phyloP scores from a whole-genome alignment of 2,329 filamentous ascomycete species.

The Aaosphaeria arxii region DNA sequence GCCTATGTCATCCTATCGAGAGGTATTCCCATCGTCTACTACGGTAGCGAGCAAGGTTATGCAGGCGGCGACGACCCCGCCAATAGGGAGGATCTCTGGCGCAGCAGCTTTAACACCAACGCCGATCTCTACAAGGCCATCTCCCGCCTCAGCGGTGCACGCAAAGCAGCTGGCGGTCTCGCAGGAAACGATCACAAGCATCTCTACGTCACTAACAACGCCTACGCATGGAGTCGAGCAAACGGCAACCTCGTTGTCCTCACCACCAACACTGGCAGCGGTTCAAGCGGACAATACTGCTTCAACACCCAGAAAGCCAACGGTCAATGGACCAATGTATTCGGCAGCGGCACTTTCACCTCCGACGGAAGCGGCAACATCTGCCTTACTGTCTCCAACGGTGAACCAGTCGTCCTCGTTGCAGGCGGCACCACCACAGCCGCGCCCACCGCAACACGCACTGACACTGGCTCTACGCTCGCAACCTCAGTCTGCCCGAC shows the following conservation, averaged over 20 bases:
- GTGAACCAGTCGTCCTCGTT: conserved; percentile 43
- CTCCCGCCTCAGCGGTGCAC: conserved; percentile 21
- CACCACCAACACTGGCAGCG: conserved; percentile 45
- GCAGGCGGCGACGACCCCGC: conserved; percentile 35
- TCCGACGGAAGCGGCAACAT: conserved; percentile 42
- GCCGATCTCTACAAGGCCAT: conserved; percentile 27
- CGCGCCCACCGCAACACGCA: neutral
- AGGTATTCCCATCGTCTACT: conserved; percentile 41
- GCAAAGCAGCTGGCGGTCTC: conserved; percentile 41
- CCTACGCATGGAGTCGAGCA: conserved; percentile 47
- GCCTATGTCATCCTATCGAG: conserved; percentile 36
- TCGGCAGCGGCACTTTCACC: conserved; percentile 35
- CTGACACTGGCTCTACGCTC: neutral
- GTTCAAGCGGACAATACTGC: conserved; percentile 40
- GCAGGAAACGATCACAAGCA: conserved; percentile 45
- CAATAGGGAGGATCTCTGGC: conserved; percentile 42
- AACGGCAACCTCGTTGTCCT: conserved; percentile 45
- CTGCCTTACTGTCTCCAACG: conserved; percentile 42
- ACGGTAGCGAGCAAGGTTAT: conserved; percentile 39
- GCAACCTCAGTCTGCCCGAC: conserved; percentile 16
- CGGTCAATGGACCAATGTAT: conserved; percentile 41
- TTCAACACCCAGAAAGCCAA: conserved; percentile 41
- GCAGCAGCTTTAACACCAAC: conserved; percentile 32
- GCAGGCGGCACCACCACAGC: conserved; percentile 4
- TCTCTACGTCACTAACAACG: conserved; percentile 41